Base-by-base conservation (phyloP, 305 asterid genomes). In the Caryopteris hybrid region DNA sequence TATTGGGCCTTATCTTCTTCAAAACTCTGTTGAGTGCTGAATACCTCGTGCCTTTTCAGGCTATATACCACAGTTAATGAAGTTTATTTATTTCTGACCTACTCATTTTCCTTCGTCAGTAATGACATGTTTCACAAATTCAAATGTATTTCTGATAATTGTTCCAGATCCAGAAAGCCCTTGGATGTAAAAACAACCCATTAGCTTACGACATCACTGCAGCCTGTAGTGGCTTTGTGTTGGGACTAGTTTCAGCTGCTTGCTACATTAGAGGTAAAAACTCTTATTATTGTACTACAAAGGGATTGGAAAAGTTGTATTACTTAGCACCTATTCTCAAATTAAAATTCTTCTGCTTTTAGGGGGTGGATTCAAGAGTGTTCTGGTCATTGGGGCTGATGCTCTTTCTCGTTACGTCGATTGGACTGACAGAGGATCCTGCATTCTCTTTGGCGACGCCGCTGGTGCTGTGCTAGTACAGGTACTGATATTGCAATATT, bases 331-430 rank as follows among this genome's bases (percentile, higher is more conserved):
- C 9, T 17, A 38, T 45, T 2, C 20, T 63, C 27, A 39, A 62
- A 38, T 38, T 2, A 38, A 38, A 38, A 8, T 34, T 38, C 20
- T 13, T 27, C 10, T 75, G 11, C 63, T 61, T 29, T 61, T 78
- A 90, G 89, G 93, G 33, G 95, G 95, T 53, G 93, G 95, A 60
- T 87, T 87, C 84, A 87, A 84, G 5, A 90, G 84, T 65, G 95
- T 90, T 81, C 95, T 90, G 74, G 95, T 87, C 64, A 83, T 89
- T 61, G 96, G 95, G 33, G 92, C 92, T 12, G 95, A 89, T 84
- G 86, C 89, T 51, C 84, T 89, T 29, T 90, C 95, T 78, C 91
- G 89, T 42, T 83, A 85, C 63, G 91, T 84, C 69, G 96, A 90
- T 76, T 90, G 95, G 96, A 85, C 83, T 0, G 95, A 87, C 73